phyloP scores from a whole-genome alignment of 1,284 basidiomycete genomes.

The Cutaneotrichosporon dermatis region DNA sequence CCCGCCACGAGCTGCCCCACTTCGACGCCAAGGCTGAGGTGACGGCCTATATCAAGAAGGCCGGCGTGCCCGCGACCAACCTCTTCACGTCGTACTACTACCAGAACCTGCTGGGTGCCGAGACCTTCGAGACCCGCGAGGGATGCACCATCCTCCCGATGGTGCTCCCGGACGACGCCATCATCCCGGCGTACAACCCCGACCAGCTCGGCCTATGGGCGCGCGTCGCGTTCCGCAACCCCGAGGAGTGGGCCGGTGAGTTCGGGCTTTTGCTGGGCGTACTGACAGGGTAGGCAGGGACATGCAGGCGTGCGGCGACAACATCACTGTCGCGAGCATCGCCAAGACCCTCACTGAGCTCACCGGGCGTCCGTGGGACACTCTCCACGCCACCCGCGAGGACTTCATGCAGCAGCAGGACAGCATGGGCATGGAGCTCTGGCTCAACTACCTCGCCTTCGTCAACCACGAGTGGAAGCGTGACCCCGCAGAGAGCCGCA shows the following conservation, averaged over 20 bases:
- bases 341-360: conserved; percentile 5
- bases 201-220: conserved; percentile 34
- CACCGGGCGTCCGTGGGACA: conserved; percentile 4
- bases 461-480: conserved; percentile 8
- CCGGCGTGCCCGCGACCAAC: conserved; percentile 20
- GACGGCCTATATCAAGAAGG: conserved; percentile 20
- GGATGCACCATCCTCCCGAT: conserved; percentile 14
- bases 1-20: conserved; percentile 20
- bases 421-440: conserved; percentile 12
- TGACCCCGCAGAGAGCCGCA: conserved; percentile 2
- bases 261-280: too few species aligned
- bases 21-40: conserved; percentile 33
- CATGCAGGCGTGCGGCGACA: conserved; percentile 13
- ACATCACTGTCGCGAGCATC: conserved; percentile 11
- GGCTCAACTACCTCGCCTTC: conserved; percentile 21
- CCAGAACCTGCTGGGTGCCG: conserved; percentile 7
- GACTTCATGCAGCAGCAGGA: conserved; percentile 5
- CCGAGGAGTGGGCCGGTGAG: conserved; percentile 34
- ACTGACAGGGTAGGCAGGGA: conserved; percentile 13
- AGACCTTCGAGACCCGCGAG: conserved; percentile 3
- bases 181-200: conserved; percentile 23
- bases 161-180: conserved; percentile 27
- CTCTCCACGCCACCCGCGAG: conserved; percentile 5
- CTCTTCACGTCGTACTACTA: conserved; percentile 20
- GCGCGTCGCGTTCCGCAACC: conserved; percentile 27